Evolutionary conservation across 805 yeast genomes (phyloP).

Genomic region (Pichia californica): DNA sequence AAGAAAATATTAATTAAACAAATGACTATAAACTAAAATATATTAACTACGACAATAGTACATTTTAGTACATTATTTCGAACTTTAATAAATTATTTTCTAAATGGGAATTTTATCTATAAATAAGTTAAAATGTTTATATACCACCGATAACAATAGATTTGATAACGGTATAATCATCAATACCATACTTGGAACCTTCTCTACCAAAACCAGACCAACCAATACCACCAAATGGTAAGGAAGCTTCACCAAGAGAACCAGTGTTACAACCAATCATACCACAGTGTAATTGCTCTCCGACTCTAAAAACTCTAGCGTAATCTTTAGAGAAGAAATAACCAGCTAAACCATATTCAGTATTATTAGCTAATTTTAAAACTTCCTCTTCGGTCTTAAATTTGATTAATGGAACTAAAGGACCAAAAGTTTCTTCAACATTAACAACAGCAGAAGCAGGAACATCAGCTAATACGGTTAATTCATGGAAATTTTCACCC

Average conservation of each 20-base stretch:
- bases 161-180: slow-evolving; percentile 64
- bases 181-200: slow-evolving; percentile 70
- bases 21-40: neutral
- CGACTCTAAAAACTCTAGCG: slow-evolving; percentile 48
- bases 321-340: slow-evolving; percentile 60
- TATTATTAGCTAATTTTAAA: slow-evolving; percentile 52
- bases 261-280: slow-evolving; percentile 84
- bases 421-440: slow-evolving; percentile 78
- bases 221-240: slow-evolving; percentile 74
- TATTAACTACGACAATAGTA: too few species aligned
- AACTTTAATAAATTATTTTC: too few species aligned
- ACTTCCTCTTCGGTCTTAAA: slow-evolving; percentile 64
- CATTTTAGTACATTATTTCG: too few species aligned
- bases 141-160: slow-evolving; percentile 48
- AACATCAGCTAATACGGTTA: slow-evolving; percentile 61
- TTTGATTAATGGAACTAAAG: slow-evolving; percentile 64
- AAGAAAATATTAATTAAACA: neutral
- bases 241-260: slow-evolving; percentile 56
- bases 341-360: slow-evolving; percentile 72
- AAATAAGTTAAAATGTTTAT: slow-evolving; percentile 2
- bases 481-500: slow-evolving; percentile 60
- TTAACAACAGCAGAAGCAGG: slow-evolving; percentile 50
- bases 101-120: neutral
- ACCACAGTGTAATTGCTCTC: slow-evolving; percentile 66
- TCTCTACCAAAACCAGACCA: slow-evolving; percentile 79